Conservation (phyloP, 139 green algal species). For the Chlamydomonas eustigma region DNA sequence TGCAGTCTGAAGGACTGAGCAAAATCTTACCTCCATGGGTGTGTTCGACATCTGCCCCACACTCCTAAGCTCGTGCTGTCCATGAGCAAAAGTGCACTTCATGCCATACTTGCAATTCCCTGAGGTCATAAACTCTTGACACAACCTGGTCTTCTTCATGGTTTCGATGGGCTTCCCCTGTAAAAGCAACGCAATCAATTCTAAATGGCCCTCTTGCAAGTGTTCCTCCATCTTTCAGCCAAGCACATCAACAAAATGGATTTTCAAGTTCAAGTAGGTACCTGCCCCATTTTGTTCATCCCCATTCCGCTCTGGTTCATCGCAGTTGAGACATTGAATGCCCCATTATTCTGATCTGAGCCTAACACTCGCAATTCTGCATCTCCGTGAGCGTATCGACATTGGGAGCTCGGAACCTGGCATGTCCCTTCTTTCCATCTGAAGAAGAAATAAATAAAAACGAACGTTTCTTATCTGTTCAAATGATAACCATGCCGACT, state of each 20-base stretch:
- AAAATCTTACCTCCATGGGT: too few species aligned
- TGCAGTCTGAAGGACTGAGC: too few species aligned
- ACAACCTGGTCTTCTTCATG: conserved; percentile 49
- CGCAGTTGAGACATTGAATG: too few species aligned
- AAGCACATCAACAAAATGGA: too few species aligned
- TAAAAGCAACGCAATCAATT: too few species aligned
- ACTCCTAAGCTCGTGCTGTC: conserved; percentile 17
- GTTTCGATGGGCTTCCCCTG: conserved; percentile 12
- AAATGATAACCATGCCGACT: background rate
- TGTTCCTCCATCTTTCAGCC: too few species aligned
- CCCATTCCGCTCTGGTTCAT: too few species aligned
- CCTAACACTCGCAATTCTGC: conserved; percentile 30
- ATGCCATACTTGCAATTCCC: conserved; percentile 35
- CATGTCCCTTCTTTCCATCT: conserved; percentile 48
- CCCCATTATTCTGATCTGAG: too few species aligned
- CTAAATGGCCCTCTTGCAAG: too few species aligned
- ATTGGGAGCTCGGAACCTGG: conserved; percentile 35
- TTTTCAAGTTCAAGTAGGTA: too few species aligned
- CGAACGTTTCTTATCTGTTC: background rate
- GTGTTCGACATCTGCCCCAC: too few species aligned
- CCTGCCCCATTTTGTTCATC: too few species aligned
- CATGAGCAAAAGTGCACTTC: conserved; percentile 55
- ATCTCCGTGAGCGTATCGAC: conserved; percentile 53
- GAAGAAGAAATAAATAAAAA: background rate
- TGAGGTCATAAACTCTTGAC: conserved; percentile 43